Evolutionary conservation across 2,329 filamentous ascomycete species (phyloP), one percentile per base, ranked within the genome.

Genomic region (Botryotinia narcissicola): DNA sequence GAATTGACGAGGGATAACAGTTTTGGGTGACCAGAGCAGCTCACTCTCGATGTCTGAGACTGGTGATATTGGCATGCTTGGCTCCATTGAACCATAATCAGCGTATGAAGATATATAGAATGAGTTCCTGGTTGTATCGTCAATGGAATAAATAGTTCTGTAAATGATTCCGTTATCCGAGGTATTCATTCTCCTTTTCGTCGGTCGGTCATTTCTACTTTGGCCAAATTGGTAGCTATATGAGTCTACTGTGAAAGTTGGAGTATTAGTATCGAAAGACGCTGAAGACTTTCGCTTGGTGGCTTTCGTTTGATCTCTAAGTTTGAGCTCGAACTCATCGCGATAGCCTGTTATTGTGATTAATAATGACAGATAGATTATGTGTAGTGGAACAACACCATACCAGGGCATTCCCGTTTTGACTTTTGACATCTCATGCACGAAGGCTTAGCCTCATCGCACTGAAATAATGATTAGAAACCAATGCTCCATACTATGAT

Each of bases 351-450:
- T 44, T 44, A 25, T 37, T 60, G 42, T 46, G 4, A 12, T 59
- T 35, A 70, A 35, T 20, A 25, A 60, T 29, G 14, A 29, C 8
- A 59, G 16, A 32, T 20, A 35, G 40, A n/a, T 40, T 9, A 46
- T 18, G 5, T 42, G 32, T 14, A 67, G 16, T 14, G 25, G n/a
- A 57, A 46, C 29, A 48, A 25, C 5, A 48, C 82, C 73, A 90
- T 54, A 88, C 89, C 89, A 4, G 89, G 89, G 78, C 89, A 91
- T 75, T 86, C 83, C 62, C 88, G 85, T 72, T 87, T 84, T 54
- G 88, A 89, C 77, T 90, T 91, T 75, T 84, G 82, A 77, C 89
- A 91, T 78, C 90, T 88, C 66, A 86, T 87, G 80, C 89, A 91
- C 4, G 86, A 87, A 14, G 89, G 89, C 75, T 88, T 89, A 61